Evolutionary conservation across 176 grass and related monocot genomes (phyloP), one percentile per base, ranked within the genome.

Genomic region (Pontederia crassipes): DNA sequence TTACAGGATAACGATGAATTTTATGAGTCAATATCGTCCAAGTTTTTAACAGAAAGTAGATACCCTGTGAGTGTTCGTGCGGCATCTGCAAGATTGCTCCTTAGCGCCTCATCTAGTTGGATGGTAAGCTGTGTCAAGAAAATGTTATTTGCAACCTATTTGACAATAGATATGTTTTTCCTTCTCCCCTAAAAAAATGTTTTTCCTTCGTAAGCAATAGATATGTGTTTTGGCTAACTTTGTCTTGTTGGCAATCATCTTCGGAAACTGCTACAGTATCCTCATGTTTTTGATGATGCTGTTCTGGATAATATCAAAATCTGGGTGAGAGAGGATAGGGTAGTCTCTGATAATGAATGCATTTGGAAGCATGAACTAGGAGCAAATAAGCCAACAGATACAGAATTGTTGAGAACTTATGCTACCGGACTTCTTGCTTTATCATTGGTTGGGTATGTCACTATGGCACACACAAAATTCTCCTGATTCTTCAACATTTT

Each of bases 1-100:
- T 46, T 45, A 46, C 81, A 98, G 93, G 93, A 98, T 40, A 89
- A 92, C 52, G 93, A 92, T 35, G 84, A 92, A 13, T 92, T 98
- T 66, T 92, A 92, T 7, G 87, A 92, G 48, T 46, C 88, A 20
- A 81, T 92, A 26, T 98, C 89, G 17, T 83, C 78, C 10, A 98
- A 91, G 57, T 92, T 85, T 77, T 64, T 98, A 28, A 85, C 81
- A 0, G 87, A 98, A n/a, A 83, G 69, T 26, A 60, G 67, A 20
- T 92, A 82, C 78, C 67, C 84, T 28, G 18, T 69, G 8, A 74
- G 76, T 32, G 65, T 86, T 17, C 72, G 60, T 49, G 77, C 81
- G 51, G 87, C 93, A 40, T 74, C 87, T 76, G 87, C 84, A 45
- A 84, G 87, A 68, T 62, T 98, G 64, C 81, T 98, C 29, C 63